Evolutionary conservation across 179 eudicot genomes (phyloP), one percentile per base, ranked within the genome.

Genomic region (Nepenthes alata): DNA sequence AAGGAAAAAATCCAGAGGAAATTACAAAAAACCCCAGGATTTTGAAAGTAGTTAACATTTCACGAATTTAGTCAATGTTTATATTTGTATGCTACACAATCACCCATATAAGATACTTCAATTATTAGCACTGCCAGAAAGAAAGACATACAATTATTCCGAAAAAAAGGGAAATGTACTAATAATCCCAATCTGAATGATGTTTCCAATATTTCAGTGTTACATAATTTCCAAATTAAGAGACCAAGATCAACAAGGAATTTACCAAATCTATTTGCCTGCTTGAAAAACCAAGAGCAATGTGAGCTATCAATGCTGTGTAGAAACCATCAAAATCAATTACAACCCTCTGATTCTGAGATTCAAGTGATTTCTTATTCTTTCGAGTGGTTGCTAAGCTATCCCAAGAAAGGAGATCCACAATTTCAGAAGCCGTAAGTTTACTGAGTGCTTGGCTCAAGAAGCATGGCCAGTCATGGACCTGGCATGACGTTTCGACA

Each of bases 371-470:
- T 73, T 93, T 93, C 72, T 84, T 87, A 58, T 90, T 87, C 80
- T 87, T 94, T 71, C 99, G 85, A 14, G 82, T 80, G 35, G 66
- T 69, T 68, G 99, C 97, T 71, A 94, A 76, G 69, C 59, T 82
- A 64, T 94, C 97, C 99, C 99, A 94, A 49, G 87, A 81, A 74
- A 94, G 81, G 67, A 94, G 85, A 75, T 85, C 95, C 73, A 90
- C 97, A 69, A 90, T 84, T 80, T 94, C 99, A 37, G 73, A 58
- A 57, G 99, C 96, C 89, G 72, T 72, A 57, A 94, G 96, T 72
- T 85, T 90, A 58, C 74, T 69, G 36, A 94, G 82, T 47, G 97
- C 97, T 74, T 85, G 93, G 74, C 75, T 77, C 70, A 94, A 75
- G 78, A 94, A 94, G 70, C 77, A 69, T 45, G 97, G 81, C 99